These are phyloP conservation scores for Pseudogymnoascus sp. DNA, from an alignment of 2,329 filamentous ascomycete genomes.

Conservation along the genomic window DNA sequence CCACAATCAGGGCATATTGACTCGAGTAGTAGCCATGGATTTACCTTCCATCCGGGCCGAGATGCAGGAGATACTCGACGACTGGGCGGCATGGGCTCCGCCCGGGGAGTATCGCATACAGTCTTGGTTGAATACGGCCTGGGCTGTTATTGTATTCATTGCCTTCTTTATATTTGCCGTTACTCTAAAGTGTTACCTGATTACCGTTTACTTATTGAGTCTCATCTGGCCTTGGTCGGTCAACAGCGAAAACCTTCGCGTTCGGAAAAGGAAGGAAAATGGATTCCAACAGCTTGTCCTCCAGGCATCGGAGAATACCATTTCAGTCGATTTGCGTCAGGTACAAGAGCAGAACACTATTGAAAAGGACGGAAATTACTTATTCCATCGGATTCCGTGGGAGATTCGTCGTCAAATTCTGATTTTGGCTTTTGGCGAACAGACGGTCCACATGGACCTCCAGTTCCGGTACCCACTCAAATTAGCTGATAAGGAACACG, in stretches of 20 bases:
- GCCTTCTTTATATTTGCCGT: not conserved
- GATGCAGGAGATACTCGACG: not conserved
- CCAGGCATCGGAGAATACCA: not conserved
- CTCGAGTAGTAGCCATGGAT: not conserved
- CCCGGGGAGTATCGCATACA: not conserved
- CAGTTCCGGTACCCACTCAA: not conserved
- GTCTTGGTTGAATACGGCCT: not conserved
- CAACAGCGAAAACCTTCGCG: not conserved
- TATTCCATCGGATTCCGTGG: not conserved
- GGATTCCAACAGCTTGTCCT: not conserved
- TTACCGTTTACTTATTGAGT: not conserved
- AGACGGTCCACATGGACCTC: not conserved
- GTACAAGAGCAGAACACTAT: not conserved
- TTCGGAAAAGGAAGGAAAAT: not conserved
- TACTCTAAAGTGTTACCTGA: not conserved
- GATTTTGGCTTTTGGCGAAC: not conserved
- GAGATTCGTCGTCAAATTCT: not conserved
- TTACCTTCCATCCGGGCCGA: not conserved
- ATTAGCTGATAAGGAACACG: not conserved
- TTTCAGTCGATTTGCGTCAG: not conserved
- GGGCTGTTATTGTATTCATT: not conserved
- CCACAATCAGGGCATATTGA: not conserved
- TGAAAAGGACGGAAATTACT: not conserved
- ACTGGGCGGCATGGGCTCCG: not conserved
- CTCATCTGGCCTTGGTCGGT: not conserved